Base-by-base conservation (phyloP, 345 rosid genomes). In the Brassica juncea region DNA sequence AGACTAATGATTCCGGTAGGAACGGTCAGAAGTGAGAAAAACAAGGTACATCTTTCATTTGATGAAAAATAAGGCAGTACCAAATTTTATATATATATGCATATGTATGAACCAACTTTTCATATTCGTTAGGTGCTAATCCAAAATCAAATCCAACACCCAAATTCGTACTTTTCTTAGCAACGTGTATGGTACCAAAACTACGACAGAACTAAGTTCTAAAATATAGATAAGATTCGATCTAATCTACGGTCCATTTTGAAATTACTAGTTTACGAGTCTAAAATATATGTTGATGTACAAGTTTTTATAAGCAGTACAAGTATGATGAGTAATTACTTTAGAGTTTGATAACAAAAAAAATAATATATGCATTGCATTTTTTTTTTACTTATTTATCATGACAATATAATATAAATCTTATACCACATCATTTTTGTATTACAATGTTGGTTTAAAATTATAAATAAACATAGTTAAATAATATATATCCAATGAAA, bases 1-100 rank as follows among this genome's bases (percentile, higher is more conserved):
- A 68, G 74, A 49, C 78, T 72, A 73, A 79, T 79, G 78, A 73
- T 79, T 67, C 64, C 23, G 35, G 47, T 7, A 78, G 52, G 72
- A 72, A 72, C 9, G 68, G 68, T 72, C 64, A 72, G 67, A 67
- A 44, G 3, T 73, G 49, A 72, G 68, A 58, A 74, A 66, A 68
- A 9, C 61, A 47, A 73, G 32, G 70, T 31, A 73, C 65, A 67
- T 32, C 58, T 54, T 70, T 66, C 65, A 66, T 47, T 79, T 79
- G 77, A 73, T 79, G 69, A 68, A 71, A 19, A 19, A 19, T 1
- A 19, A 58, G 73, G 66, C 77, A 66, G 42, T 57, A 32, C 72
- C 19, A 57, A 64, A 4, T 8, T 27, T 68, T 35, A 35, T 35
- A 35, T 35, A 2, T 35, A 35, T 35, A 35, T 35, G 9, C 42